Conservation (phyloP, 2,329 filamentous ascomycete species). For the Amauroascus niger region DNA sequence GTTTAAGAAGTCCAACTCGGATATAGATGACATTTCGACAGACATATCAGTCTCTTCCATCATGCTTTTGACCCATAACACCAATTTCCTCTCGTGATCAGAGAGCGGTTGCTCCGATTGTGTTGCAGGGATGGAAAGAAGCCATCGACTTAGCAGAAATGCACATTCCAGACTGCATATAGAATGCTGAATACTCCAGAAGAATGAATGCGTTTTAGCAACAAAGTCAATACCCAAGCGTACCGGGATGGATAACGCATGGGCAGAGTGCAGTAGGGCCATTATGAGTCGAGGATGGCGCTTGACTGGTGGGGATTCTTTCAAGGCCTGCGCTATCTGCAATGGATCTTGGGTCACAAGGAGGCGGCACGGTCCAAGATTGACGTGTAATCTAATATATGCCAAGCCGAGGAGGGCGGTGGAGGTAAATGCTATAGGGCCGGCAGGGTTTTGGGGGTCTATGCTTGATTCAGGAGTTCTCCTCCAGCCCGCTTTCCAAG, state of each 20-base stretch:
- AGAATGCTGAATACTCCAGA: constrained; percentile 49
- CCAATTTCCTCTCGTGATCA: constrained; percentile 40
- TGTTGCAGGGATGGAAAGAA: constrained; percentile 37
- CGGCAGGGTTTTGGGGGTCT: constrained; percentile 45
- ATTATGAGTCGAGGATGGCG: constrained; percentile 41
- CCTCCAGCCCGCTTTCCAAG: constrained; percentile 47
- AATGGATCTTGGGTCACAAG: constrained; percentile 41
- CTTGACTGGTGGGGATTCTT: constrained; percentile 35
- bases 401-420: constrained; percentile 41
- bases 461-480: constrained; percentile 45
- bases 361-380: constrained; percentile 39
- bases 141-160: constrained; percentile 40
- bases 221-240: constrained; percentile 46
- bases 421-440: constrained; percentile 46
- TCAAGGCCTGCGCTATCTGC: constrained; percentile 40
- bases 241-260: constrained; percentile 47
- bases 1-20: constrained; percentile 36
- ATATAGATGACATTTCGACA: constrained; percentile 30
- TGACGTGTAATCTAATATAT: constrained; percentile 41
- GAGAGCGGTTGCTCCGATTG: constrained; percentile 37
- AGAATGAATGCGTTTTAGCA: constrained; percentile 44
- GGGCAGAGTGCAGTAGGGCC: constrained; percentile 45
- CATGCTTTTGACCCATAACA: constrained; percentile 42
- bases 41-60: constrained; percentile 43
- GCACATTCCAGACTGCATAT: constrained; percentile 47